These are phyloP conservation scores for Posidonia oceanica DNA, from an alignment of 116 monocot genomes.

Conservation along the genomic window DNA sequence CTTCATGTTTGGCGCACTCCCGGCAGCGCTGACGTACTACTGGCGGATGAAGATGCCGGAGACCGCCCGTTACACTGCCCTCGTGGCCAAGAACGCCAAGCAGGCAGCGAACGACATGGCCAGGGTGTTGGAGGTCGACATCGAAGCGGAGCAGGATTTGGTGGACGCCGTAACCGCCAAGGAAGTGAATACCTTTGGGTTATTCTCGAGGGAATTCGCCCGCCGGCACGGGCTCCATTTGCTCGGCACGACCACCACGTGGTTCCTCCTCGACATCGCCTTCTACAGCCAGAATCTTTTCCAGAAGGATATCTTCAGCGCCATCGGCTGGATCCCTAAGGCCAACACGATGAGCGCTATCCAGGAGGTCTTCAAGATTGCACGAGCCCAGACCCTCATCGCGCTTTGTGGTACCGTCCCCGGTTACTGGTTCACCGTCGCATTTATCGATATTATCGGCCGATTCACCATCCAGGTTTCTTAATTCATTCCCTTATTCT, in stretches of 20 bases:
- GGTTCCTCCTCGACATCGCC: slow-evolving; percentile 29
- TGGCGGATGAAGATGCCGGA: slow-evolving; percentile 32
- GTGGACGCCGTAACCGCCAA: background rate
- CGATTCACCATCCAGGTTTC: slow-evolving; percentile 24
- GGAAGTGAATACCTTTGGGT: slow-evolving; percentile 3
- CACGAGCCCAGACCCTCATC: slow-evolving; percentile 16
- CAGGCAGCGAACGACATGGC: slow-evolving; percentile 38
- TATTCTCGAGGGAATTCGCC: slow-evolving; percentile 12
- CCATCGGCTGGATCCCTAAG: slow-evolving; percentile 21
- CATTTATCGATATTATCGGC: slow-evolving; percentile 19
- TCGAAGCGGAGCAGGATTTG: slow-evolving; percentile 18
- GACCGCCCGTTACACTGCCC: slow-evolving; percentile 29
- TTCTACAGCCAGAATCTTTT: slow-evolving; percentile 27
- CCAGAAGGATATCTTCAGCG: slow-evolving; percentile 23
- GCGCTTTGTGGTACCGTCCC: slow-evolving; percentile 26
- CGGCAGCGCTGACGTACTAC: slow-evolving; percentile 17
- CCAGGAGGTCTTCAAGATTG: slow-evolving; percentile 13
- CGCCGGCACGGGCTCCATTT: slow-evolving; percentile 23
- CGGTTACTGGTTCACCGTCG: slow-evolving; percentile 32
- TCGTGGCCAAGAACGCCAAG: slow-evolving; percentile 27
- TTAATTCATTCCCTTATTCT: background rate
- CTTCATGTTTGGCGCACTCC: slow-evolving; percentile 21
- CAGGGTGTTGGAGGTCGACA: slow-evolving; percentile 19
- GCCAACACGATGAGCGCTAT: slow-evolving; percentile 17
- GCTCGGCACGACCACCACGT: slow-evolving; percentile 16